Conservation (phyloP, 345 rosid species). For the Populus deltoides region DNA sequence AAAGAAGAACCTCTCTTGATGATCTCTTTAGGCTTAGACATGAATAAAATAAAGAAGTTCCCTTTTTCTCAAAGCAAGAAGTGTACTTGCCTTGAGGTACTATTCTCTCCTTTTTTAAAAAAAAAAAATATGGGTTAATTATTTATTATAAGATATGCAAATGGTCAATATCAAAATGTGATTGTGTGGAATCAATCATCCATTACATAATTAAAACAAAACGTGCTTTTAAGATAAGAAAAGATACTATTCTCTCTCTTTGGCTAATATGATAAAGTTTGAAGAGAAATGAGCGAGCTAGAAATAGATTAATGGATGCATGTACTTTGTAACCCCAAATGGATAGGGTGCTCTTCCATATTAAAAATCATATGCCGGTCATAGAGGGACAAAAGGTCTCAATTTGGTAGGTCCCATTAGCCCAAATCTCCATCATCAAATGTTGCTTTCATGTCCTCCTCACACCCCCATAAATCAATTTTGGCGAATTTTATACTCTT, state of each 20-base stretch:
- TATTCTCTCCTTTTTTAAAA: neutral
- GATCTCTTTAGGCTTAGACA: neutral
- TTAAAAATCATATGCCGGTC: constrained; percentile 19
- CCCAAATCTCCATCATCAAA: constrained; percentile 13
- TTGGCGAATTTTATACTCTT: neutral
- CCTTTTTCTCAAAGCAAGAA: neutral
- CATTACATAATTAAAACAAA: neutral
- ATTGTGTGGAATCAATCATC: neutral
- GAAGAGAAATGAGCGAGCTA: neutral
- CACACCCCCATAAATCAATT: neutral
- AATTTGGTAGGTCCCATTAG: constrained; percentile 6
- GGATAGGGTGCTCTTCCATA: neutral
- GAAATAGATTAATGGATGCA: constrained; percentile 6
- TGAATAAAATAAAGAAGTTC: neutral
- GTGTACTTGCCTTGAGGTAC: neutral
- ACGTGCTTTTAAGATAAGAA: constrained; percentile 4
- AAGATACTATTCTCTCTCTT: neutral
- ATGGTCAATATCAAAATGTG: neutral
- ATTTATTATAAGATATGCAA: neutral
- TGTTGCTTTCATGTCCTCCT: constrained; percentile 18
- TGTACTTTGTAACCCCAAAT: constrained; percentile 1
- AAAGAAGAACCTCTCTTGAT: neutral
- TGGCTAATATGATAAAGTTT: neutral
- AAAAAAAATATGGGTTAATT: neutral
- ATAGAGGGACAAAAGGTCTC: constrained; percentile 29